These are phyloP conservation scores for Trichomonascaceae sp. DNA, from an alignment of 1,139 yeast species.

Conservation along the genomic window DNA sequence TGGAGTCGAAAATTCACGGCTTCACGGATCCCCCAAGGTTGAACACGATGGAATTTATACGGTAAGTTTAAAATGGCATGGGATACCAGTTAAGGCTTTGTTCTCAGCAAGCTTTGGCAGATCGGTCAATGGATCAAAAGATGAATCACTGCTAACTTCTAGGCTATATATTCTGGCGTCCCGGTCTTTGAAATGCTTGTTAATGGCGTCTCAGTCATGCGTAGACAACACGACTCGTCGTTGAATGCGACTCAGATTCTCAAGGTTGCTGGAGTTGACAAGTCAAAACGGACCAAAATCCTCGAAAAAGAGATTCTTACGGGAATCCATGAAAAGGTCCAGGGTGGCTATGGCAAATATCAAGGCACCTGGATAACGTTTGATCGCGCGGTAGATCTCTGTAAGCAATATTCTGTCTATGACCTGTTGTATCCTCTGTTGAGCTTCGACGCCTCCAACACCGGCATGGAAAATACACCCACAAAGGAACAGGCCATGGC, in stretches of 20 bases:
- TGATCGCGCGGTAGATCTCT: slow-evolving; percentile 51
- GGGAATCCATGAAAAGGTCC: slow-evolving; percentile 85
- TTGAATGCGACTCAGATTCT: slow-evolving; percentile 93
- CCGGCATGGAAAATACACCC: slow-evolving; percentile 54
- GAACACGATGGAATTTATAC: slow-evolving; percentile 6
- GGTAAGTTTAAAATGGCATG: not conserved
- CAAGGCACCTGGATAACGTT: slow-evolving; percentile 93
- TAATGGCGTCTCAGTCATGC: slow-evolving; percentile 73
- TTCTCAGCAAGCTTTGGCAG: not conserved
- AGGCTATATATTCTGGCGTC: slow-evolving; percentile 25
- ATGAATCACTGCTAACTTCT: slow-evolving; percentile 10
- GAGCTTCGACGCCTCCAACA: slow-evolving; percentile 47
- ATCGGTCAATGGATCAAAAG: not conserved
- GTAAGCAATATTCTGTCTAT: slow-evolving; percentile 58
- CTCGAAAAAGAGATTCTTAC: slow-evolving; percentile 86
- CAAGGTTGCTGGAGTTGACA: slow-evolving; percentile 91
- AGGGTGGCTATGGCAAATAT: slow-evolving; percentile 95
- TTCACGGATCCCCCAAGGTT: slow-evolving; percentile 7
- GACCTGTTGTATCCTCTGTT: slow-evolving; percentile 60
- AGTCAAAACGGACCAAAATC: slow-evolving; percentile 87
- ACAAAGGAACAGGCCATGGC: slow-evolving; percentile 47
- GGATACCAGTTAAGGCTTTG: not conserved
- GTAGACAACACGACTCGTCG: slow-evolving; percentile 73
- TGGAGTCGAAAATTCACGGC: slow-evolving; percentile 2
- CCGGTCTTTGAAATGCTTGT: slow-evolving; percentile 84